Percentiles rank a stretch among this genome's conserved stretches.
phyloP scores from a whole-genome alignment of 768 basidiomycete species.

The Pleurotus sapidus region DNA sequence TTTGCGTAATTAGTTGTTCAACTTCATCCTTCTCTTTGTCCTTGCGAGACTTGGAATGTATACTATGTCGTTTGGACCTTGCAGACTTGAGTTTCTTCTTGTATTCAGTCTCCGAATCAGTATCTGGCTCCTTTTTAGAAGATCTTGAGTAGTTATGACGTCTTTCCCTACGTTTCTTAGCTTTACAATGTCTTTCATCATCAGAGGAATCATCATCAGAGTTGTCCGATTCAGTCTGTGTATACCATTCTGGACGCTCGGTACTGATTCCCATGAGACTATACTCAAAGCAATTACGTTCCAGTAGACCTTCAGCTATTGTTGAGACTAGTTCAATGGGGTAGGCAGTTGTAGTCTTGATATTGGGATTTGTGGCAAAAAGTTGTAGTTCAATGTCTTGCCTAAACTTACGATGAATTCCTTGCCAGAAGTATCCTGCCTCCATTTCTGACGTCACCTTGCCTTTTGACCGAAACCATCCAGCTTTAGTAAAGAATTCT shows the following conservation, averaged over 20 bases:
- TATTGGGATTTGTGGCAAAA: background rate
- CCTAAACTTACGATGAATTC: background rate
- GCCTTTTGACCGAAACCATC: no score
- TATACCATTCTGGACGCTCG: constrained; percentile 1
- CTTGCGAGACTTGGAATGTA: no score
- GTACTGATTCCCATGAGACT: constrained; percentile 5
- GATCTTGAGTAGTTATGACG: background rate
- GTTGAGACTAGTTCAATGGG: background rate
- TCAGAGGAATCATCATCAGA: background rate
- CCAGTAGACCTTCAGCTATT: background rate
- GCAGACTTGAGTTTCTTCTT: background rate
- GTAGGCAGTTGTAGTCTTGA: background rate
- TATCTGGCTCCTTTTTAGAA: background rate
- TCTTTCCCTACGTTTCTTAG: background rate
- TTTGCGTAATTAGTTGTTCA: constrained; percentile 6
- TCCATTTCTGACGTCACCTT: no score
- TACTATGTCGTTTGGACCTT: background rate
- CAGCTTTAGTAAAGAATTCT: constrained; percentile 5
- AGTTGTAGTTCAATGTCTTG: background rate
- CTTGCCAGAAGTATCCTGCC: no score
- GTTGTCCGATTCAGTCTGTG: background rate
- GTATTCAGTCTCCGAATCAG: background rate
- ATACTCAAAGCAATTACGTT: constrained; percentile 4
- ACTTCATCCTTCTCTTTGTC: background rate
- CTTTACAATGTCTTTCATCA: background rate